Conservation (phyloP, 441 rosid genomes). For the Populus hybrid region DNA sequence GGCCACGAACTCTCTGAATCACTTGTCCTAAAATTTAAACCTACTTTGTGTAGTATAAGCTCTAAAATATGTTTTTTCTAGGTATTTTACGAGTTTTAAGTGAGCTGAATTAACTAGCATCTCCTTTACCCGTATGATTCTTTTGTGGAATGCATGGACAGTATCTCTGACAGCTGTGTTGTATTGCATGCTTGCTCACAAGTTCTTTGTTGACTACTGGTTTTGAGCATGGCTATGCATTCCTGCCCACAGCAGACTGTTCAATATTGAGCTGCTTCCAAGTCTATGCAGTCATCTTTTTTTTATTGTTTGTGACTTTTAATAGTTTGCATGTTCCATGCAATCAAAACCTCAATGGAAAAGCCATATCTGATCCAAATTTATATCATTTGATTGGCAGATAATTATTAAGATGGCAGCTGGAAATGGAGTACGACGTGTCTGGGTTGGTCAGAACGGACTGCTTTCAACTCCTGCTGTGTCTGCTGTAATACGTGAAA, state of each 20-base stretch:
- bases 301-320: neutral
- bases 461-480: conserved; percentile 99
- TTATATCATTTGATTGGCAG: conserved; percentile 36
- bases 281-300: too few species aligned
- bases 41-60: neutral
- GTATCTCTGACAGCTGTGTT: neutral
- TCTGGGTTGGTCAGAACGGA: conserved; percentile 95
- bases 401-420: conserved; percentile 93
- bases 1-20: neutral
- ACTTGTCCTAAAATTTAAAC: neutral
- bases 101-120: neutral
- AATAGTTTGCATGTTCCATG: neutral
- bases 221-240: neutral
- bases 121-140: neutral
- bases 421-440: conserved; percentile 88
- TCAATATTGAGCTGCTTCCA: too few species aligned
- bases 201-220: neutral
- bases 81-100: neutral
- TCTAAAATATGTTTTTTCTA: neutral
- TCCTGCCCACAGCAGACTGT: neutral
- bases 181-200: neutral
- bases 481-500: conserved; percentile 92
- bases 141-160: neutral
- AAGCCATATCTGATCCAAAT: neutral
- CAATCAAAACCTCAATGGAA: conserved; percentile 1